Evolutionary conservation across 2,329 filamentous ascomycete species (phyloP).

Genomic region (Sporothrix euskadiensis): DNA sequence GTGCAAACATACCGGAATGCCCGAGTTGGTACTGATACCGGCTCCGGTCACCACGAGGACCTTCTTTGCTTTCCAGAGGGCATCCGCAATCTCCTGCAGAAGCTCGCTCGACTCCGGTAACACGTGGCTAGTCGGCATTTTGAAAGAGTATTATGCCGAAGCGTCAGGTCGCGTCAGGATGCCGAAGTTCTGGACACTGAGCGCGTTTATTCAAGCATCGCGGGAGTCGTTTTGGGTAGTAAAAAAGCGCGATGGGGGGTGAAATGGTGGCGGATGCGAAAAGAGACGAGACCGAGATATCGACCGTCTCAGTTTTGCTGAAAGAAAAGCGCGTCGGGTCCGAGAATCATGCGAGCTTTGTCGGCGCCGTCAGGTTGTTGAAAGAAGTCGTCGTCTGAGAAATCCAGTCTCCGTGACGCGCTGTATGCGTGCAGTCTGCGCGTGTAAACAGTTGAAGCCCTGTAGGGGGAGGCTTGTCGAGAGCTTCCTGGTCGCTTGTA

Average conservation of each 20-base stretch:
- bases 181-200: not conserved
- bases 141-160: conserved; percentile 31
- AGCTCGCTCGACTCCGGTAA: conserved; percentile 52
- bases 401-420: conserved; percentile 5
- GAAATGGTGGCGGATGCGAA: not conserved
- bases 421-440: not conserved
- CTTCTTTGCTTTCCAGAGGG: conserved; percentile 64
- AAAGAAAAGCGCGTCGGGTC: not conserved
- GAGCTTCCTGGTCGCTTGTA: not conserved
- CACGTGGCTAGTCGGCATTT: conserved; percentile 62
- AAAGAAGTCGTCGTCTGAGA: not conserved
- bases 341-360: not conserved
- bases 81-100: conserved; percentile 66
- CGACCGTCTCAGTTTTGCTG: not conserved
- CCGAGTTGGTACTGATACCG: conserved; percentile 74
- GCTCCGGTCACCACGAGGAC: conserved; percentile 72
- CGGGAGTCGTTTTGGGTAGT: not conserved
- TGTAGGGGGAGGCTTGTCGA: not conserved
- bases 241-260: not conserved
- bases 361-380: not conserved
- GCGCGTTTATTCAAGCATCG: conserved; percentile 13
- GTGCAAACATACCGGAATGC: conserved; percentile 62
- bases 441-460: not conserved
- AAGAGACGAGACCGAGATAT: not conserved
- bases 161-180: conserved; percentile 2